Percentiles rank a stretch among this genome's conserved stretches.
phyloP scores from a whole-genome alignment of 805 yeast species.

The Isabelozyma pseudorhagii region DNA sequence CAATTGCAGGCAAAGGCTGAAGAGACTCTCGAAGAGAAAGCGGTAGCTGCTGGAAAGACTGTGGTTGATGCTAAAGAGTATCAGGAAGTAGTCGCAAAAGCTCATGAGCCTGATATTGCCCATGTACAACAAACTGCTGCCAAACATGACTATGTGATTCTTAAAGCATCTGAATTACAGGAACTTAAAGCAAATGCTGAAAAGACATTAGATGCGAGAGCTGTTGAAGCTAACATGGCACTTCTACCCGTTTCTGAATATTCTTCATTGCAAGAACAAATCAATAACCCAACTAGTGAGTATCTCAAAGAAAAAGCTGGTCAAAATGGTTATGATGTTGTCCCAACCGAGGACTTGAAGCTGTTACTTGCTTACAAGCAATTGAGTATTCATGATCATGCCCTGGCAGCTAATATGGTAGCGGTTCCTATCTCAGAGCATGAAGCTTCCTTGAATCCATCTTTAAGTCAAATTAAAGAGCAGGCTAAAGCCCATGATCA shows the following conservation, averaged over 20 bases:
- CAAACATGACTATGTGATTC: background rate
- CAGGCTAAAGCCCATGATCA: conserved; percentile 7
- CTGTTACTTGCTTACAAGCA: conserved; percentile 3
- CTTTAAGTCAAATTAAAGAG: conserved; percentile 15
- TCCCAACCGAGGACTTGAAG: conserved; percentile 10
- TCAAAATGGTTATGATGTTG: conserved; percentile 7
- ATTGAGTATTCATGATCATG: conserved; percentile 9
- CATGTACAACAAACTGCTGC: conserved; percentile 12
- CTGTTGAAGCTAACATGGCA: background rate
- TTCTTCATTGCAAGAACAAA: conserved; percentile 4
- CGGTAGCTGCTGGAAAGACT: conserved; percentile 6
- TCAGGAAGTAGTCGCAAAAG: conserved; percentile 4
- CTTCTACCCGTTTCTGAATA: conserved; percentile 4
- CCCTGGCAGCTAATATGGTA: conserved; percentile 11
- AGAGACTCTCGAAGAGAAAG: conserved; percentile 7
- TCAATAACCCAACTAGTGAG: conserved; percentile 30
- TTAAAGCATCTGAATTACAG: conserved; percentile 4
- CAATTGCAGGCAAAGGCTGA: conserved; percentile 2
- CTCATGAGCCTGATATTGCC: conserved; percentile 3
- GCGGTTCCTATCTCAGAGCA: conserved; percentile 15
- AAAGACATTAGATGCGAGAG: conserved; percentile 8
- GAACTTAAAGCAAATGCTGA: conserved; percentile 6
- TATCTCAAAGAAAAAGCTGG: conserved; percentile 17
- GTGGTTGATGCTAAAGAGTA: conserved; percentile 8
- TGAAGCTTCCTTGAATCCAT: conserved; percentile 19